Percentiles rank a stretch among this genome's conserved stretches.
Conservation (phyloP, 805 yeast species). For the Monosporozyma aerobia region DNA sequence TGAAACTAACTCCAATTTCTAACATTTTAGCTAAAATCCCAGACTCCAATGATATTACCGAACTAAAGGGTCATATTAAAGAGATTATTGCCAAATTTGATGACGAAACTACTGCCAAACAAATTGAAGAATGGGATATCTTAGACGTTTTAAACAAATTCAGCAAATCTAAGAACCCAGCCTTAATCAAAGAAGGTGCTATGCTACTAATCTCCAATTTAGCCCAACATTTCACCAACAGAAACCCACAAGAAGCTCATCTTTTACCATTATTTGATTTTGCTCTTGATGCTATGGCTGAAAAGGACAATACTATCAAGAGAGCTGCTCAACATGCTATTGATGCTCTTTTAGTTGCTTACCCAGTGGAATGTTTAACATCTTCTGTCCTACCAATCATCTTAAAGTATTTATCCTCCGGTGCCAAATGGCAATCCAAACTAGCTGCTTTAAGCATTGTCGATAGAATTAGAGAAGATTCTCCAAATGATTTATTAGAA, state of each 20-base stretch:
- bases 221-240: constrained; percentile 55
- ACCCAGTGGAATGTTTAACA: constrained; percentile 70
- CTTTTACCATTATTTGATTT: constrained; percentile 52
- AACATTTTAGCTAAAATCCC: constrained; percentile 36
- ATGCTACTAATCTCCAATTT: constrained; percentile 50
- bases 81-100: constrained; percentile 40
- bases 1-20: constrained; percentile 58
- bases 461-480: constrained; percentile 67
- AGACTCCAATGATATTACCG: constrained; percentile 28
- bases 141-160: constrained; percentile 55
- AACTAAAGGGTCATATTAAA: constrained; percentile 29
- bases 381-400: constrained; percentile 57
- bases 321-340: constrained; percentile 78
- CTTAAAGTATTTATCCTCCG: constrained; percentile 58
- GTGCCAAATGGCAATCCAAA: constrained; percentile 89
- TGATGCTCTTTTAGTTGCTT: constrained; percentile 59
- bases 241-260: constrained; percentile 67
- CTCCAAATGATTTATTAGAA: constrained; percentile 81
- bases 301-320: constrained; percentile 78
- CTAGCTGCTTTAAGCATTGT: constrained; percentile 65
- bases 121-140: constrained; percentile 57
- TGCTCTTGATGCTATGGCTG: constrained; percentile 67
- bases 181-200: constrained; percentile 69
- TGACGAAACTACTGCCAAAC: constrained; percentile 22
- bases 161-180: constrained; percentile 62